phyloP scores from a whole-genome alignment of 2,329 filamentous ascomycete genomes.

The Lachnellula occidentalis region DNA sequence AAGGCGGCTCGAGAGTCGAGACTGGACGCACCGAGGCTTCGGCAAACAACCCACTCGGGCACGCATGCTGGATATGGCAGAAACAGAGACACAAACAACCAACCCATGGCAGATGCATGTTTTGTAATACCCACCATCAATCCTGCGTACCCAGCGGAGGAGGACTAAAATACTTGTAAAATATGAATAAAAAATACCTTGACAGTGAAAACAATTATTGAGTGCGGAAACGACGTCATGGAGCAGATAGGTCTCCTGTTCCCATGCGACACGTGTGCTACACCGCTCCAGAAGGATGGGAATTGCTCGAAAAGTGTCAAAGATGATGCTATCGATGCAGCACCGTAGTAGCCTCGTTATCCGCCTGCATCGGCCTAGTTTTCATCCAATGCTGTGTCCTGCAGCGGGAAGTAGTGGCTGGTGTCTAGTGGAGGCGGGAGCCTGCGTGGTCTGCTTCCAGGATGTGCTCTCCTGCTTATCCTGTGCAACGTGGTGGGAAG shows the following conservation, averaged over 20 bases:
- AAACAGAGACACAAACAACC: constrained; percentile 1
- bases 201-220: neutral
- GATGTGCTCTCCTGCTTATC: constrained; percentile 4
- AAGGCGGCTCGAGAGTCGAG: constrained; percentile 1
- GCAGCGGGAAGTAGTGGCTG: constrained; percentile 12
- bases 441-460: constrained; percentile 3
- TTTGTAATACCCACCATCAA: constrained; percentile 4
- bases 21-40: constrained; percentile 3
- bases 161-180: neutral
- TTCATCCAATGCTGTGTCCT: constrained; percentile 8
- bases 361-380: constrained; percentile 1
- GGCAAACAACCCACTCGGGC: neutral
- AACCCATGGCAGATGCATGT: neutral
- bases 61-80: neutral
- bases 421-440: constrained; percentile 8
- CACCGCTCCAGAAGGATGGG: constrained; percentile 5
- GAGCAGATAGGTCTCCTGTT: constrained; percentile 9
- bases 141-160: neutral
- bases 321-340: constrained; percentile 10
- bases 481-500: constrained; percentile 8
- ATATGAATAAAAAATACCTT: neutral
- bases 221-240: constrained; percentile 13
- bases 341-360: constrained; percentile 6
- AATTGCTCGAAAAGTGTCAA: neutral
- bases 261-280: constrained; percentile 18